phyloP scores from a whole-genome alignment of 106 monocot species.

The Dactylorhiza incarnata region DNA sequence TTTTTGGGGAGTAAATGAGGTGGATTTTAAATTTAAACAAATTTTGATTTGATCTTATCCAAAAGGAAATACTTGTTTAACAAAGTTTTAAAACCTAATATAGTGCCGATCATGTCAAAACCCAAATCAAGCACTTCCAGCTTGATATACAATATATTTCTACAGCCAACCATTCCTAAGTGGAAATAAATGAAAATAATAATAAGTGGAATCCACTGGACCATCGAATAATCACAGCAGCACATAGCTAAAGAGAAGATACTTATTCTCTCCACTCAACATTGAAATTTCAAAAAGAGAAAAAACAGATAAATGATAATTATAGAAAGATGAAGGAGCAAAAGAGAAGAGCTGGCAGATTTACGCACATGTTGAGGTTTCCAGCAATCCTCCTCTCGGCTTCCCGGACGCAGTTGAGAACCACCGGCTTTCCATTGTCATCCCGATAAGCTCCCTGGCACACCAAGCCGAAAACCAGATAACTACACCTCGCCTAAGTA shows the following conservation, averaged over 20 bases:
- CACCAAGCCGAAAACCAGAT: neutral
- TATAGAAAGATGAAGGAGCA: neutral
- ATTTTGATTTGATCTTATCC: too few species aligned
- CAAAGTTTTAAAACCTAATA: too few species aligned
- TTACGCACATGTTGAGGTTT: constrained; percentile 64
- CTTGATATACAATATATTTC: neutral
- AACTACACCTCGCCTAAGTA: neutral
- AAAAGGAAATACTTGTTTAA: too few species aligned
- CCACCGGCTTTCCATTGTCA: constrained; percentile 95
- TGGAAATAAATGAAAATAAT: neutral
- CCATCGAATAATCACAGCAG: constrained; percentile 6
- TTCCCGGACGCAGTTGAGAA: constrained; percentile 86
- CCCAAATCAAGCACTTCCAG: too few species aligned
- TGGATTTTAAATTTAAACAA: too few species aligned
- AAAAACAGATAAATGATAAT: constrained; percentile 7
- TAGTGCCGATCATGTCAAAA: too few species aligned
- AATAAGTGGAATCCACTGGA: constrained; percentile 16
- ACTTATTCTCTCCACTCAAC: constrained; percentile 4
- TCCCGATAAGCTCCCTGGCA: constrained; percentile 94
- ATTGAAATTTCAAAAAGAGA: neutral
- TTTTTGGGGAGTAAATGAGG: too few species aligned
- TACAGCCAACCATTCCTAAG: neutral
- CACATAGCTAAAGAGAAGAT: constrained; percentile 7
- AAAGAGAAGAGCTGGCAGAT: neutral
- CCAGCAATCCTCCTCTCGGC: constrained; percentile 88